Evolutionary conservation across 768 basidiomycete species (phyloP), one percentile per base, ranked within the genome.

Genomic region (Russula dissimulans): DNA sequence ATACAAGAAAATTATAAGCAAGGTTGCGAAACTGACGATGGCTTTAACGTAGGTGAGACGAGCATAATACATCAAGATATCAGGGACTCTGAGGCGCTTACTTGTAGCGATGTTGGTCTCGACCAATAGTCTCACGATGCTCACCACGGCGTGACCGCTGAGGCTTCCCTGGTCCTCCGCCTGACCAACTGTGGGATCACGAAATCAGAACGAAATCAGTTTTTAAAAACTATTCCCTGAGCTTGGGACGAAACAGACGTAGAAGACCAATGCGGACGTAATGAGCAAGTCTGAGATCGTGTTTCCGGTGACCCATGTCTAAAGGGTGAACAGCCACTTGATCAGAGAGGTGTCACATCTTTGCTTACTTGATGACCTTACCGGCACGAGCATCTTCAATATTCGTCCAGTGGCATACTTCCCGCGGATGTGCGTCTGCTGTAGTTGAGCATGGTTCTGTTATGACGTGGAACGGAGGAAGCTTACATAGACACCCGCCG

Each of bases 71-170:
- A 12, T 8, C 14, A 15, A 4, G 14, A 11, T 15, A 41, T 12
- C 39, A 41, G 39, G 15, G 15, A 14, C 15, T 2, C 10, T 8
- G 15, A 41, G 4, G 39, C 39, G 15, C 39, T 14, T 15, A 41
- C 39, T 41, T 14, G 39, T 41, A 4, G 14, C 4, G 9, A 60
- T 11, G 48, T 69, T 70, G 2, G 69, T 66, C 59, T 70, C 69
- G 26, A 70, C 41, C 3, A 66, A 67, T 43, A 70, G 26, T 5
- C 65, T 60, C 11, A 70, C 63, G 3, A 69, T 57, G 11, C 62
- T 60, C 3, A 57, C 36, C 4, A 70, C 50, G 22, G 61, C 41
- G 22, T 67, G 54, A 4, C 2, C 14, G n/a, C 39, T 55, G 31
- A 42, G 34, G 22, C 42, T 6, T 52, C 66, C 44, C 17, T 45